Percentiles rank a stretch among this genome's conserved stretches.
Evolutionary conservation across 768 basidiomycete species (phyloP).

Genomic region (Chlorophyllum brunneum): DNA sequence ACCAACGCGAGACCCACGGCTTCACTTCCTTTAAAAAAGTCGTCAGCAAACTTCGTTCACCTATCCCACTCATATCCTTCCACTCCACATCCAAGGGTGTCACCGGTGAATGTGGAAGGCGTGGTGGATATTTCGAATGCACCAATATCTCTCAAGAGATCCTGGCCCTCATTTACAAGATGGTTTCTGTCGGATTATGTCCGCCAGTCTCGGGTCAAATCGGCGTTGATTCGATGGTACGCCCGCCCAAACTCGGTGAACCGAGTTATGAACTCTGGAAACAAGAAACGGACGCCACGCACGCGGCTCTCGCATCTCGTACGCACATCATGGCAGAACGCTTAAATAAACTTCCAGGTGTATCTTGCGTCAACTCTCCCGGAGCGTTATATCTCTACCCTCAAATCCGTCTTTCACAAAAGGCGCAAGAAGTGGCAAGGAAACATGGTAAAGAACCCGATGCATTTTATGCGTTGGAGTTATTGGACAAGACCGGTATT

Average conservation of each 20-base stretch:
- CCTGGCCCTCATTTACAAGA: slow-evolving; percentile 90
- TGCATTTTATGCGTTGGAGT: slow-evolving; percentile 78
- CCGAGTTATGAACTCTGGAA: slow-evolving; percentile 78
- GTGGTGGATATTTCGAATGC: slow-evolving; percentile 96
- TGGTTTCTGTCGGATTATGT: slow-evolving; percentile 88
- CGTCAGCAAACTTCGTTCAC: slow-evolving; percentile 61
- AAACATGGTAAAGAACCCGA: slow-evolving; percentile 78
- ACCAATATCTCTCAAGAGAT: slow-evolving; percentile 77
- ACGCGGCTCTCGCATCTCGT: slow-evolving; percentile 67
- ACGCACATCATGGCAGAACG: slow-evolving; percentile 70
- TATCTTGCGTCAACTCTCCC: slow-evolving; percentile 84
- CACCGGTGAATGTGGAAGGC: slow-evolving; percentile 92
- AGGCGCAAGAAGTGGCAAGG: slow-evolving; percentile 71
- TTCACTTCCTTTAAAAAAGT: slow-evolving; percentile 96
- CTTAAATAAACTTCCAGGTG: slow-evolving; percentile 82
- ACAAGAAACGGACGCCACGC: slow-evolving; percentile 78
- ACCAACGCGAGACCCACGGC: slow-evolving; percentile 57
- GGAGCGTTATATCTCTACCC: slow-evolving; percentile 96
- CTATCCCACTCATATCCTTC: slow-evolving; percentile 87
- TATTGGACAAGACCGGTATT: slow-evolving; percentile 89
- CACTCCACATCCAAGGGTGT: slow-evolving; percentile 98
- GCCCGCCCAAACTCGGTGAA: slow-evolving; percentile 76
- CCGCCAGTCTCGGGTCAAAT: slow-evolving; percentile 90
- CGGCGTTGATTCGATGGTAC: slow-evolving; percentile 91
- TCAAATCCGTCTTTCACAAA: slow-evolving; percentile 65